Evolutionary conservation across 2,329 filamentous ascomycete genomes (phyloP).

Genomic region (Talaromyces rugulosus): DNA sequence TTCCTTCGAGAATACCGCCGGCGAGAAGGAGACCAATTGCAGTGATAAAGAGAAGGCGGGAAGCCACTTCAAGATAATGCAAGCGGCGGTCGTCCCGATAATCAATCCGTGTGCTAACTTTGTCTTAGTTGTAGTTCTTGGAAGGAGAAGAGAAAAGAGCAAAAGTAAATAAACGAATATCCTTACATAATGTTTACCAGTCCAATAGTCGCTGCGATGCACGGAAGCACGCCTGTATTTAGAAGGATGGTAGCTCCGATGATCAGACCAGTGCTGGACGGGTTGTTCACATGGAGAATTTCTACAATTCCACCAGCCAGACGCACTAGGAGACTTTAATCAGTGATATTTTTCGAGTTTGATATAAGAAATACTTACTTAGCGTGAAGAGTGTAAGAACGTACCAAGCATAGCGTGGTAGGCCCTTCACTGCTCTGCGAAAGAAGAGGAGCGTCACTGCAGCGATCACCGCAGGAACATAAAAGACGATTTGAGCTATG

Average conservation of each 20-base stretch:
- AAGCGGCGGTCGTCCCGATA: conserved; percentile 10
- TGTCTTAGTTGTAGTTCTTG: neutral
- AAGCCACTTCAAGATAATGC: conserved; percentile 9
- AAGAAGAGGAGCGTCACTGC: conserved; percentile 14
- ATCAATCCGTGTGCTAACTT: conserved; percentile 4
- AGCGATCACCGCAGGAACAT: conserved; percentile 14
- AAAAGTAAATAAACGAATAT: too few species aligned
- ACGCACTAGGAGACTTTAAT: conserved; percentile 12
- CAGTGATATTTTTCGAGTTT: neutral
- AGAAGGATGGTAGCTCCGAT: conserved; percentile 18
- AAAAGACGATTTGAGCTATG: conserved; percentile 21
- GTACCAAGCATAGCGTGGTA: conserved; percentile 19
- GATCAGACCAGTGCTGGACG: conserved; percentile 13
- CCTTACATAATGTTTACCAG: conserved; percentile 21
- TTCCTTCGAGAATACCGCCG: conserved; percentile 19
- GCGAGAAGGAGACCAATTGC: conserved; percentile 18
- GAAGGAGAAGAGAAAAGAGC: neutral
- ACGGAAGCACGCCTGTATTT: conserved; percentile 21
- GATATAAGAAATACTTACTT: conserved; percentile 10
- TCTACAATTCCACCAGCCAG: conserved; percentile 17
- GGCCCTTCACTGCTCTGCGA: conserved; percentile 12
- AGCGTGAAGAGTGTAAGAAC: conserved; percentile 19
- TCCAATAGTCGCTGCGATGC: conserved; percentile 22
- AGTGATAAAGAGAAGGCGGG: conserved; percentile 17
- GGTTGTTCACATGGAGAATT: conserved; percentile 15